These are phyloP conservation scores for Vicia faba DNA, from an alignment of 306 rosid genomes.

Conservation along the genomic window DNA sequence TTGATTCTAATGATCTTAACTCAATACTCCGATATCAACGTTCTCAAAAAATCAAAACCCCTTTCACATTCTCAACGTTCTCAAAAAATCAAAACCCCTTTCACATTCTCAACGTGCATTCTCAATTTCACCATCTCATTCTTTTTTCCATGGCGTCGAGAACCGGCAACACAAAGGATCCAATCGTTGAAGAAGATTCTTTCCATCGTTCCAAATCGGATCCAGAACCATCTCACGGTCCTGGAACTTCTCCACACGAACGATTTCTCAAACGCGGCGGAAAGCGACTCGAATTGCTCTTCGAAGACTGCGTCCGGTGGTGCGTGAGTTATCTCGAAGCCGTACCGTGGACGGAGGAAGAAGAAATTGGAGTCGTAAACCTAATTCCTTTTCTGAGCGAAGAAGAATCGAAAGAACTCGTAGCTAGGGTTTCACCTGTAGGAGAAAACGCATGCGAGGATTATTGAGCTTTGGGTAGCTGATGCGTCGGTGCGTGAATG, in stretches of 20 bases:
- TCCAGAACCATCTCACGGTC: constrained; percentile 58
- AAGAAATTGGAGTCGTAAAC: constrained; percentile 62
- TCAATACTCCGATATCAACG: too few relatives aligned
- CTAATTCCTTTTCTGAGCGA: constrained; percentile 69
- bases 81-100: too few relatives aligned
- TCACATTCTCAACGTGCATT: too few relatives aligned
- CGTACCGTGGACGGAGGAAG: constrained; percentile 94
- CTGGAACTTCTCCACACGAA: constrained; percentile 66
- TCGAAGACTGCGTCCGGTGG: constrained; percentile 75
- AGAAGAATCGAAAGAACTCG: constrained; percentile 73
- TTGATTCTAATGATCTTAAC: too few relatives aligned
- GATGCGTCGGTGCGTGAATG: constrained; percentile 72
- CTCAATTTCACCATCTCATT: too few relatives aligned
- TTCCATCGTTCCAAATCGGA: too few relatives aligned
- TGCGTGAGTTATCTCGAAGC: constrained; percentile 82
- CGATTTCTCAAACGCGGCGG: constrained; percentile 52
- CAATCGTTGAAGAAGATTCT: too few relatives aligned
- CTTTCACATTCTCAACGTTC: too few relatives aligned
- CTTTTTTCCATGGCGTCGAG: too few relatives aligned
- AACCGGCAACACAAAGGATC: too few relatives aligned
- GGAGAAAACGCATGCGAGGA: constrained; percentile 59
- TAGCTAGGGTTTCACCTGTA: constrained; percentile 72
- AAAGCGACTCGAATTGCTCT: constrained; percentile 63
- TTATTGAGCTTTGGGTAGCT: constrained; percentile 91
- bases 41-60: too few relatives aligned